Base-by-base conservation (phyloP, 257 asterid genomes). In the Nicotiana otophora region DNA sequence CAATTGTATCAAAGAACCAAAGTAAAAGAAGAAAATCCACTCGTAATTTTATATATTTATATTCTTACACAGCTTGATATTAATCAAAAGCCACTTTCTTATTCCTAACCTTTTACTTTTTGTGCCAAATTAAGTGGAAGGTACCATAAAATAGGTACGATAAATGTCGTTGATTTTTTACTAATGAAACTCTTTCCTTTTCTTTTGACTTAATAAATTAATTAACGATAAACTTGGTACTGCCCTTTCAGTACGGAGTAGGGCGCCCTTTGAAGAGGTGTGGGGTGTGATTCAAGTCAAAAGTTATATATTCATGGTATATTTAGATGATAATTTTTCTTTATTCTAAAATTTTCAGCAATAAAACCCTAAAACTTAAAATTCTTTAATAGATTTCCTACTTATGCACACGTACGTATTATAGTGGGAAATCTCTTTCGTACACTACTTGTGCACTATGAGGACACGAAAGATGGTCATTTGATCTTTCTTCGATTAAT, bases 191-290 rank as follows among this genome's bases (percentile, higher is more conserved):
- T 23, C 79, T 46, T 72, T 46, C 0, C 33, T 75, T 28, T 26
- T 51, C 16, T 75, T 75, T 75, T 48, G 46, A 75, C 80, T 28
- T 75, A 16, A 3, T 74, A 74, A 58, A 19, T 19, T 2, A 51
- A 14, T 2, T 3, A 75, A 15, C 4, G 16, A 75, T 75, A 75
- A 75, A 48, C 30, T 75, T 51, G 28, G 63, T 51, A 51, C 1
- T 75, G 80, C 6, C 42, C 28, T 75, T 75, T 15, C 42, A 75
- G 80, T 75, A 75, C 80, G 80, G 80, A 75, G 53, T 28, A 28
- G 34, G 46, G 16, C 63, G 16, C 8, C 14, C 23, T 15, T 48
- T 74, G 42, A 48, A 8, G 63, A 58, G 10, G 11, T 19, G 63
- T 7, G 53, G 4, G 36, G 4, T 54, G 61, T 46, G 34, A 74